Conservation (phyloP, 106 monocot species). For the Gastrodia elata region DNA sequence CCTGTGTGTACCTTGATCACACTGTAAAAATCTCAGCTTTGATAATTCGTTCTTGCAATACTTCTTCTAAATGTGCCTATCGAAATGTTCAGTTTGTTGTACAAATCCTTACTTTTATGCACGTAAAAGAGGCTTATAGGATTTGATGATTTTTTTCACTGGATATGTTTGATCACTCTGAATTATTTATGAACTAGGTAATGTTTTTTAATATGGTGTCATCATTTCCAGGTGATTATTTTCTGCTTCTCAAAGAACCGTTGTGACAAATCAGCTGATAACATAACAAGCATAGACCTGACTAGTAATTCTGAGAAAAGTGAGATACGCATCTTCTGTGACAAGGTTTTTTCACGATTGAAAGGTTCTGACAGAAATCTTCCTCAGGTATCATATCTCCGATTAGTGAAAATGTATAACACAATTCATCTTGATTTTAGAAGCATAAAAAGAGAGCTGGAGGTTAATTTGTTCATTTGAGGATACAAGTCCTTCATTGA, state of each 20-base stretch:
- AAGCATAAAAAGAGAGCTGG: background rate
- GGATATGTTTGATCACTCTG: background rate
- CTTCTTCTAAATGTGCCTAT: background rate
- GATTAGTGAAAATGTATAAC: background rate
- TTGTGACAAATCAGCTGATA: slow-evolving; percentile 83
- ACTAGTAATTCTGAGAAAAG: slow-evolving; percentile 90
- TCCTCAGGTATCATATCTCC: slow-evolving; percentile 55
- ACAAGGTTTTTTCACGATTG: slow-evolving; percentile 91
- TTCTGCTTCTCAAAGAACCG: slow-evolving; percentile 97
- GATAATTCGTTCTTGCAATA: background rate
- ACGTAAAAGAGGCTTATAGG: background rate
- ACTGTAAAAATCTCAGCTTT: background rate
- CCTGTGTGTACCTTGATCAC: slow-evolving; percentile 43
- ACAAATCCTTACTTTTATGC: background rate
- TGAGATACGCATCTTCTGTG: slow-evolving; percentile 79
- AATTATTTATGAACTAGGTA: background rate
- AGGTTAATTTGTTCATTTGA: background rate
- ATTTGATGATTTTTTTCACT: background rate
- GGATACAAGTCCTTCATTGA: background rate
- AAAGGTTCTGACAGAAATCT: slow-evolving; percentile 93
- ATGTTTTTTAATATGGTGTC: background rate
- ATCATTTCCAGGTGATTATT: slow-evolving; percentile 62
- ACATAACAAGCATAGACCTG: slow-evolving; percentile 55
- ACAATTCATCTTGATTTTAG: background rate
- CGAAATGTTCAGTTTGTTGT: background rate